phyloP scores from a whole-genome alignment of 108 stramenopile genomes.

The Aurantiochytrium sp. region DNA sequence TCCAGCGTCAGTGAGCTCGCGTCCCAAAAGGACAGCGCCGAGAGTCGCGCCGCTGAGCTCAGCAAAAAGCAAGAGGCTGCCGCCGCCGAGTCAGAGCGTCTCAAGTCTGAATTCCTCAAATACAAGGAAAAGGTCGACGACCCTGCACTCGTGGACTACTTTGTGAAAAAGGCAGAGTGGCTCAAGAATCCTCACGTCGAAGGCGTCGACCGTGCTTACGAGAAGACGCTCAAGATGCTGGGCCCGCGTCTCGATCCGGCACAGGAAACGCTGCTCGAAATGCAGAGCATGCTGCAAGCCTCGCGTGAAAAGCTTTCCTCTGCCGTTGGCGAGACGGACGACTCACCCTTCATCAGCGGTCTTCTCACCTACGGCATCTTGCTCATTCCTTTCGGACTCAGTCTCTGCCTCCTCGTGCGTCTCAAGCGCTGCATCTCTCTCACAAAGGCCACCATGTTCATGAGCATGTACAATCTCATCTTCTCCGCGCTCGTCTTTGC shows the following conservation, averaged over 20 bases:
- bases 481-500: background rate
- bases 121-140: slow-evolving; percentile 16
- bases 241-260: background rate
- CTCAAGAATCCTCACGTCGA: background rate
- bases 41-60: background rate
- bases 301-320: background rate
- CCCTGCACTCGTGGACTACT: background rate
- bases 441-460: slow-evolving; percentile 8
- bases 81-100: background rate
- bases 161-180: slow-evolving; percentile 16
- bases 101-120: background rate
- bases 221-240: background rate
- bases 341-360: background rate
- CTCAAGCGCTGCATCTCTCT: slow-evolving; percentile 21
- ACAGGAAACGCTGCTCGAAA: background rate
- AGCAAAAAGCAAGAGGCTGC: background rate
- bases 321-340: background rate
- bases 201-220: background rate
- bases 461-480: background rate
- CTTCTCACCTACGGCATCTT: slow-evolving; percentile 6
- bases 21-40: background rate
- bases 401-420: background rate
- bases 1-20: background rate
- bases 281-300: background rate
- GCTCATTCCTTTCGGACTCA: background rate